Evolutionary conservation across 2,329 filamentous ascomycete species (phyloP), one percentile per base, ranked within the genome.

Genomic region (Cylindrodendrum hubeiense): DNA sequence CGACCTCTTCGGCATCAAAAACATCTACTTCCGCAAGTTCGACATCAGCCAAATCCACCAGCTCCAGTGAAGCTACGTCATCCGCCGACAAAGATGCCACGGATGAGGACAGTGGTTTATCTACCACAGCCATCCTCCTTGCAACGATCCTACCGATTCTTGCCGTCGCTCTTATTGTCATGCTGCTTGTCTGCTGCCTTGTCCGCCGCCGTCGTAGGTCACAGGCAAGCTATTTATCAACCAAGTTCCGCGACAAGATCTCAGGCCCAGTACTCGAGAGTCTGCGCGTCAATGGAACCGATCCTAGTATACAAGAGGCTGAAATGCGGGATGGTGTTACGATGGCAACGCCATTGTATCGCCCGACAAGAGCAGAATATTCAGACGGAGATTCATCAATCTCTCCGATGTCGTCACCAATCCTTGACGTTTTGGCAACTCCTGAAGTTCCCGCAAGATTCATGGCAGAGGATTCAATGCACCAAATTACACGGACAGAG

Each of bases 91-190:
- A 64, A 6, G 62, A 66, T 22, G 51, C 67, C 13, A 46, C 60
- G 5, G 68, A 71, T 2, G 53, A 66, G 13, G 54, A 65, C n/a
- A 65, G 67, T 10, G 76, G 72, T 26, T 49, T 79, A 7, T 76
- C 68, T 22, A 81, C 74, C 3, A 72, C 72, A 22, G 74, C 78
- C 4, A 78, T 85, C 22, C 73, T 85, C 6, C 70, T 85, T 15
- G 84, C 82, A 1, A 80, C 82, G 3, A 77, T 86, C 3, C 74
- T 86, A 3, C 83, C 84, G 3, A 67, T 85, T 15, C 66, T 84
- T 1, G 71, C 78, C 21, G 60, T 81, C 12, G 67, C 78, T 0
- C 65, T 81, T 5, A 64, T 79, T 9, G 66, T 79, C 19, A 70
- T 79, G 67, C 64, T 80, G 3, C 65, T 80, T 6, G 65, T 78